Evolutionary conservation across 2,329 filamentous ascomycete species (phyloP).

Genomic region (Colletotrichum tofieldiae): DNA sequence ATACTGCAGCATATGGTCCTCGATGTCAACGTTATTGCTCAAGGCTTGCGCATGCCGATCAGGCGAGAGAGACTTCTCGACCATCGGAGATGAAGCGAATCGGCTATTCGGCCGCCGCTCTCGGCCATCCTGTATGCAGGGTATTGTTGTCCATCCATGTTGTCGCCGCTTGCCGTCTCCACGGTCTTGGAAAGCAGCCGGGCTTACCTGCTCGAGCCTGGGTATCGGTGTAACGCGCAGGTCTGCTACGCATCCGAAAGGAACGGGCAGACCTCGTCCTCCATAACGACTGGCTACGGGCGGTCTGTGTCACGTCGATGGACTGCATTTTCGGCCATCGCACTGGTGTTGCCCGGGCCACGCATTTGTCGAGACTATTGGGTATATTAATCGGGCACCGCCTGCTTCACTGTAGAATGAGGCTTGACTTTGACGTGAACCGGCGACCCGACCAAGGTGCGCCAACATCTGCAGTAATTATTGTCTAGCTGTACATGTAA

Average conservation of each 20-base stretch:
- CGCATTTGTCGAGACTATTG: background rate
- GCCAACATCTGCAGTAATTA: background rate
- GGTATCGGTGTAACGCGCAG: background rate
- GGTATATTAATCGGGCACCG: background rate
- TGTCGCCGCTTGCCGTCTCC: background rate
- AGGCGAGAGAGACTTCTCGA: background rate
- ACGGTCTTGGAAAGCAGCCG: background rate
- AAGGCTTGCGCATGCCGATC: background rate
- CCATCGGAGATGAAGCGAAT: background rate
- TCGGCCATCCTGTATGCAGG: no score
- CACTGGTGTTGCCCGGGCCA: background rate
- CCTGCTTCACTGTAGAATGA: background rate
- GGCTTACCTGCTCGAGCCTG: background rate
- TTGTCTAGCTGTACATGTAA: constrained; percentile 23
- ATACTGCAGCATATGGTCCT: background rate
- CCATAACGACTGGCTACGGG: background rate
- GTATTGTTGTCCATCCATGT: background rate
- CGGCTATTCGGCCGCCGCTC: background rate
- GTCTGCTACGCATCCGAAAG: background rate
- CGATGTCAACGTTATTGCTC: background rate
- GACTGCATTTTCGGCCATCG: no score
- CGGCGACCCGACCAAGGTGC: background rate
- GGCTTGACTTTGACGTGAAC: background rate
- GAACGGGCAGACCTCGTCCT: background rate
- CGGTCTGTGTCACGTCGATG: background rate